Base-by-base conservation (phyloP, 352 stramenopile genomes). In the Phytophthora melonis region DNA sequence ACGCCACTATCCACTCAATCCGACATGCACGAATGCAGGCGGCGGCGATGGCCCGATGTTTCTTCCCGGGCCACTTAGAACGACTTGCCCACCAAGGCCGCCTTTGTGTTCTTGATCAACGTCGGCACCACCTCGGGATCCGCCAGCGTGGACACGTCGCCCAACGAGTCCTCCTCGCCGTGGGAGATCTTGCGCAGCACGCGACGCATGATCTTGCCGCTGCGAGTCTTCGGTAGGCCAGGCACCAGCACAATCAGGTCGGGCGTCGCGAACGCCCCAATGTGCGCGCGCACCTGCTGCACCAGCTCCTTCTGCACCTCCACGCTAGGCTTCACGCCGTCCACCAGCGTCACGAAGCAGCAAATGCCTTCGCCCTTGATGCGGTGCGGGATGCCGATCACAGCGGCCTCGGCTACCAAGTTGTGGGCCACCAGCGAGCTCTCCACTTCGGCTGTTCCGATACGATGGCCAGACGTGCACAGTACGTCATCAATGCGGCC, bases 201-300 rank as follows among this genome's bases (percentile, higher is more conserved):
- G 41, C 98, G 92, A 52, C 98, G 93, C 98, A 99, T 99, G 78
- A 99, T 99, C 88, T 99, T 98, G 55, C 97, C 97, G 65, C 88
- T 98, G 55, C 97, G 90, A 1, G 97, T 99, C 66, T 99, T 99
- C 3, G 97, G 97, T 9, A 99, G 81, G 16, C 81, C 89, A 0
- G 88, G 84, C 16, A 91, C 89, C 18, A 97, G 84, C 39, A 99
- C 84, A 68, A 99, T 98, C 70, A 98, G 83, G 68, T 99, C 97
- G 27, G 97, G 98, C 6, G 93, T 91, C 14, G 98, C 98, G 83
- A 99, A 99, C 11, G 96, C 92, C 36, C 98, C 98, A 70, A 99
- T 99, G 43, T 91, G 83, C 50, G 84, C 78, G 47, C 97, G 94
- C 39, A 99, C 86, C 43, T 93, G 84, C 54, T 84, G 73, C 49